Evolutionary conservation across 2,329 filamentous ascomycete genomes (phyloP).

Genomic region (Cadophora sp.): DNA sequence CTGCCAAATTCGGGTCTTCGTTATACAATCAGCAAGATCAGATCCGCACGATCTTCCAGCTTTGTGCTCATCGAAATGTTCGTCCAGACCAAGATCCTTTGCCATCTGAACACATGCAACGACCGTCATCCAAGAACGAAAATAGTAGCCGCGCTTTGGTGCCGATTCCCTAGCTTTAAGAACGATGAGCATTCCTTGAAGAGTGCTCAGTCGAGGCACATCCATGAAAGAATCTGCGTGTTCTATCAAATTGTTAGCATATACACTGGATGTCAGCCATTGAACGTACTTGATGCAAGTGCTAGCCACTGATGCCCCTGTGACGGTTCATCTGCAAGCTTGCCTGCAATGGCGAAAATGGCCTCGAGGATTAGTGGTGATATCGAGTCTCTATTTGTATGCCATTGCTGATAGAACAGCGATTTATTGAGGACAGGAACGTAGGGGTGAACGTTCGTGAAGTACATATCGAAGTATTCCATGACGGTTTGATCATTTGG

Average conservation of each 20-base stretch:
- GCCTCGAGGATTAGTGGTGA: slow-evolving; percentile 90
- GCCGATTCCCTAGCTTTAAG: slow-evolving; percentile 92
- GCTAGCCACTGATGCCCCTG: slow-evolving; percentile 94
- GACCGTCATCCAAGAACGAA: slow-evolving; percentile 95
- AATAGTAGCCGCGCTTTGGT: slow-evolving; percentile 94
- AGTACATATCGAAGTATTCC: slow-evolving; percentile 90
- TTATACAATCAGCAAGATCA: slow-evolving; percentile 75
- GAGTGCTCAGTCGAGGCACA: slow-evolving; percentile 85
- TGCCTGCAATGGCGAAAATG: slow-evolving; percentile 87
- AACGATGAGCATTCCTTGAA: slow-evolving; percentile 87
- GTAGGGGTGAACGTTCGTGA: slow-evolving; percentile 89
- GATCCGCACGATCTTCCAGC: slow-evolving; percentile 74
- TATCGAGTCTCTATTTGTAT: slow-evolving; percentile 79
- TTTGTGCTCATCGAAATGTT: slow-evolving; percentile 82
- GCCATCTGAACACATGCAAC: slow-evolving; percentile 93
- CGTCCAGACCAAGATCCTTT: slow-evolving; percentile 87
- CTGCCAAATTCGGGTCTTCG: slow-evolving; percentile 91
- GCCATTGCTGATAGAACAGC: slow-evolving; percentile 90
- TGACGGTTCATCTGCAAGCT: slow-evolving; percentile 81
- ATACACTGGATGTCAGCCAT: background rate
- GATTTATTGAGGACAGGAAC: slow-evolving; percentile 86
- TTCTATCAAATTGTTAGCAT: slow-evolving; percentile 57
- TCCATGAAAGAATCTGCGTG: slow-evolving; percentile 96
- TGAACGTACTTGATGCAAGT: slow-evolving; percentile 73
- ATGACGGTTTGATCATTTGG: slow-evolving; percentile 82